A percentile compares a stretch with the other conserved stretches of the same genome.
phyloP scores from a whole-genome alignment of 2,329 filamentous ascomycete species.

The Aspergillus transmontanensis region DNA sequence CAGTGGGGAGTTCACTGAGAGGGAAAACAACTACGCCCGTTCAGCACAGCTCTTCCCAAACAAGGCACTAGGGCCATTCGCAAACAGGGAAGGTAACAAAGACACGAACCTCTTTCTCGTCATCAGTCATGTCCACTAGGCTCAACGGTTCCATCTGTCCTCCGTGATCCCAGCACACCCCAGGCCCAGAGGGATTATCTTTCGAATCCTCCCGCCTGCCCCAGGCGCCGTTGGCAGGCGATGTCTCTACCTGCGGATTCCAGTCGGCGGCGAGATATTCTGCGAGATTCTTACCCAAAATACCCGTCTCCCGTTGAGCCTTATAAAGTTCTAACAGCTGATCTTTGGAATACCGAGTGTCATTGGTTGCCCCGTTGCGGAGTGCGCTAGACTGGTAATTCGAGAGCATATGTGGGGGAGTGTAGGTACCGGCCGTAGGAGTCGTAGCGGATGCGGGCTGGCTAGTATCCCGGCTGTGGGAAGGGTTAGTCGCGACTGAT shows the following conservation, averaged over 20 bases:
- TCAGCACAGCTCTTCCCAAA: slow-evolving; percentile 25
- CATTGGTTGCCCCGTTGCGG: slow-evolving; percentile 58
- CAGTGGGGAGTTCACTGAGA: slow-evolving; percentile 89
- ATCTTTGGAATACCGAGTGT: slow-evolving; percentile 74
- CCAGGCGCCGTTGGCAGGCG: slow-evolving; percentile 66
- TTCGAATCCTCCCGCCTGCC: slow-evolving; percentile 76
- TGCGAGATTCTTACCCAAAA: slow-evolving; percentile 62
- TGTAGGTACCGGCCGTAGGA: slow-evolving; percentile 54
- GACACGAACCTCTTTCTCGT: slow-evolving; percentile 63
- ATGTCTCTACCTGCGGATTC: slow-evolving; percentile 74
- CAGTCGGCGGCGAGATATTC: slow-evolving; percentile 74
- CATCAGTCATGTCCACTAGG: slow-evolving; percentile 70
- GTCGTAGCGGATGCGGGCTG: slow-evolving; percentile 44
- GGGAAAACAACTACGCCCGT: slow-evolving; percentile 68
- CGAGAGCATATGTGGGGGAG: slow-evolving; percentile 62
- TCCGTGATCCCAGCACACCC: slow-evolving; percentile 83
- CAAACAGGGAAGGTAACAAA: slow-evolving; percentile 1
- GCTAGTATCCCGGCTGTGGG: slow-evolving; percentile 48
- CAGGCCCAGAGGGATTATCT: slow-evolving; percentile 75
- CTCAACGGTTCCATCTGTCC: slow-evolving; percentile 72
- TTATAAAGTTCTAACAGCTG: slow-evolving; percentile 76
- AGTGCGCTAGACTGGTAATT: slow-evolving; percentile 46
- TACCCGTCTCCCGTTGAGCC: slow-evolving; percentile 55
- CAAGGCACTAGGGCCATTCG: neutral
- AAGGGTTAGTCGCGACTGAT: slow-evolving; percentile 60